Base-by-base conservation (phyloP, 2,329 filamentous ascomycete species). In the Apiospora koreana region DNA sequence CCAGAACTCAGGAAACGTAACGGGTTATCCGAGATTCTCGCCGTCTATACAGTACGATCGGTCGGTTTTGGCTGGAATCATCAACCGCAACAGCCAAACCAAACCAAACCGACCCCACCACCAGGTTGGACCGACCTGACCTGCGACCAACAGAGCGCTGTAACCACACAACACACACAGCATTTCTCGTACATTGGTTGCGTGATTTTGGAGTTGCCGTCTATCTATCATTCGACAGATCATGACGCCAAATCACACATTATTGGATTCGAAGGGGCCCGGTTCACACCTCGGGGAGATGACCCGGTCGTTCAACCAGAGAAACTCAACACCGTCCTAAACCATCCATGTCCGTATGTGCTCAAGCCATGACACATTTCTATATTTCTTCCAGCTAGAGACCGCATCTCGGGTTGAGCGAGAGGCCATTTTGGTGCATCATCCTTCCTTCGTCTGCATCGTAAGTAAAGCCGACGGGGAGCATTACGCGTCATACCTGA, bases 81-180 rank as follows among this genome's bases (percentile, higher is more conserved):
- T 54, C 66, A 68, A 66, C 43, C 23, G 23, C 65, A 31, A 31
- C 65, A 31, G 3, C 65, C 65, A 21, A 67, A 9, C 54, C 54
- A 23, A 65, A 25, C 46, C 46, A 28, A 46, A 7, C 42, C 65
- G 45, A 67, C 65, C 23, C 65, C 65, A 67, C 65, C 41, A 42
- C 14, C 31, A 42, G 41, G 23, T 31, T 31, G 18, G 65, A 46
- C 65, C 14, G 28, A 68, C 66, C 66, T 68, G 25, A 25, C 66
- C 43, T 68, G 66, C 66, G 46, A 48, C 66, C 66, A 38, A 68
- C 43, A 48, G 66, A 50, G 54, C 66, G 35, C 45, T 68, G 66
- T 42, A 46, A 68, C 43, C 66, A 42, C 18, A n/a, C 54, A 62
- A 42, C 18, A n/a, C 54, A 62, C 54, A 62, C 31, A 62, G 54